Base-by-base conservation (phyloP, 306 rosid species). In the Cucurbita argyrosperma region DNA sequence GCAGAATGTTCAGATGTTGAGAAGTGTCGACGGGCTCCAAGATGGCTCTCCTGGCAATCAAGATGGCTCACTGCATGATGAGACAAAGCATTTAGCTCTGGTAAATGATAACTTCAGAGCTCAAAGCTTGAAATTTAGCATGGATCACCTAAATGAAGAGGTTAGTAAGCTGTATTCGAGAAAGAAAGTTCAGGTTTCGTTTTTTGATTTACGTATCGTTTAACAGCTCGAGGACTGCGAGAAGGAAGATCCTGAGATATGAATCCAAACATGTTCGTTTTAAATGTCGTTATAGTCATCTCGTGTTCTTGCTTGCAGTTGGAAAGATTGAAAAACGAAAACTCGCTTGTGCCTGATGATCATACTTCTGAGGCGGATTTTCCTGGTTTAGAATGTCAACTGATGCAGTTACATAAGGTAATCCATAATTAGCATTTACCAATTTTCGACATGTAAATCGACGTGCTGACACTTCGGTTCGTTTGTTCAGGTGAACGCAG, bases 311-410 rank as follows among this genome's bases (percentile, higher is more conserved):
- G 60, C 63, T 79, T 80, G 90, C 90, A 95, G 97, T 83, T 95
- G 85, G 96, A 91, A 88, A 88, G 82, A 79, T 84, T 95, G 96
- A 91, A 88, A 81, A 80, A 85, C 4, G 97, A 95, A 72, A 91
- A 90, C 80, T 75, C 80, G 66, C 82, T 85, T 80, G 80, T 82
- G 10, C 83, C 45, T 18, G 89, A 85, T 79, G 86, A 86, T 53
- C 71, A 74, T 59, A 83, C 80, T 65, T 69, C 74, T 8, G 89
- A 82, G 76, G 73, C 83, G 59, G 72, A 82, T 70, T 89, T 81
- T 82, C 88, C 90, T 53, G 91, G 86, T 76, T 81, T 95, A 66
- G 89, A 83, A 82, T 79, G 85, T 79, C 96, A 91, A 72, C 72
- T 91, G 81, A 80, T 83, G 81, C 92, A 79, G 78, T 83, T 95